Evolutionary conservation across 1,284 basidiomycete genomes (phyloP).

Genomic region (Volvariella volvacea): DNA sequence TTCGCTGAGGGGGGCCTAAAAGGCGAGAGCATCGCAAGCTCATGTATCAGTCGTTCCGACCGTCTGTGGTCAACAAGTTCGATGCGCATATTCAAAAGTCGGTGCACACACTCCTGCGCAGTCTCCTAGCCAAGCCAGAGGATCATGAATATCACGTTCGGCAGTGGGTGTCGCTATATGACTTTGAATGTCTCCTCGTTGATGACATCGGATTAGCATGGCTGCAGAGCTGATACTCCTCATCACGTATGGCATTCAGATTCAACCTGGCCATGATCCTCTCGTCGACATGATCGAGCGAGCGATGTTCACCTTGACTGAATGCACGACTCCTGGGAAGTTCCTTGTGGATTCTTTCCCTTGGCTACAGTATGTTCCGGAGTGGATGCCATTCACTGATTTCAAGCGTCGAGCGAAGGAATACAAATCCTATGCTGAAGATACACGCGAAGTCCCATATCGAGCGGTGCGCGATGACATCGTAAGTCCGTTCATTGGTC

Average conservation of each 20-base stretch:
- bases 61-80: neutral
- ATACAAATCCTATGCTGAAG: conserved; percentile 16
- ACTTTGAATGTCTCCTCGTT: neutral
- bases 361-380: conserved; percentile 27
- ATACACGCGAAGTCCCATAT: conserved; percentile 24
- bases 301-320: conserved; percentile 1
- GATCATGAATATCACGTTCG: conserved; percentile 18
- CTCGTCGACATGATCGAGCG: conserved; percentile 9
- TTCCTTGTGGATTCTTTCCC: conserved; percentile 13
- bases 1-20: no score
- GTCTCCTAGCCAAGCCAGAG: conserved; percentile 18
- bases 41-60: conserved; percentile 1
- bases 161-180: conserved; percentile 13
- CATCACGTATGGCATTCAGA: conserved; percentile 4
- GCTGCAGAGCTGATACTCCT: conserved; percentile 15
- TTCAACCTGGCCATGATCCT: conserved; percentile 7
- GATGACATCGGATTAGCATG: conserved; percentile 11
- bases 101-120: conserved; percentile 12
- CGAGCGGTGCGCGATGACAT: conserved; percentile 15
- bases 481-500: neutral
- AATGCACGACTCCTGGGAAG: conserved; percentile 10
- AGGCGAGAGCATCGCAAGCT: conserved; percentile 11
- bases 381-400: conserved; percentile 35
- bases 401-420: conserved; percentile 30
- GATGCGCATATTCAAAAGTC: conserved; percentile 7